Evolutionary conservation across 1,284 basidiomycete species (phyloP).

Genomic region (Neonothopanus nambi): DNA sequence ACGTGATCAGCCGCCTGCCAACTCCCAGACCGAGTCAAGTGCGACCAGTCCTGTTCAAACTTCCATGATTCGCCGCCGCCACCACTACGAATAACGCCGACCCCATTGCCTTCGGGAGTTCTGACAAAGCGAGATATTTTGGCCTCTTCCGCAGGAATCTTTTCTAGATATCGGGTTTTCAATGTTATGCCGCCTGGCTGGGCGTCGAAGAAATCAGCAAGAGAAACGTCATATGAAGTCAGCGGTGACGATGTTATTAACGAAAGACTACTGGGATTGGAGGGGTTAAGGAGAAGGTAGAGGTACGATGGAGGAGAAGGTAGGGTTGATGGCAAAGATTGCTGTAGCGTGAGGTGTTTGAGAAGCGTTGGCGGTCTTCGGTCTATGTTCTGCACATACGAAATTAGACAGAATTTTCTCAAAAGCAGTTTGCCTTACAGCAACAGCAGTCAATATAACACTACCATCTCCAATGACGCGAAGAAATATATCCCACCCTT

Average conservation of each 20-base stretch:
- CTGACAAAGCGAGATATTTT: conserved; percentile 63
- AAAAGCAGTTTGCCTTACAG: conserved; percentile 49
- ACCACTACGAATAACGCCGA: conserved; percentile 59
- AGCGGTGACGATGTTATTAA: conserved; percentile 64
- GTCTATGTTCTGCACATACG: conserved; percentile 72
- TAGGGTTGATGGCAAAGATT: conserved; percentile 52
- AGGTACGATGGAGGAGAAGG: conserved; percentile 48
- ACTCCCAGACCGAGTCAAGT: conserved; percentile 41
- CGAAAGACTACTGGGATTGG: conserved; percentile 45
- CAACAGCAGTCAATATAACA: conserved; percentile 69
- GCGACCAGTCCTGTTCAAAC: conserved; percentile 44
- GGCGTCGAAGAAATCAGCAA: conserved; percentile 61
- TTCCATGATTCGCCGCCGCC: conserved; percentile 64
- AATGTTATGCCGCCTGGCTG: conserved; percentile 49
- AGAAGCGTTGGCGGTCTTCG: conserved; percentile 86
- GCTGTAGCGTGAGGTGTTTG: conserved; percentile 71
- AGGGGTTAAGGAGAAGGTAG: conserved; percentile 50
- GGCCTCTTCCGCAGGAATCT: conserved; percentile 46
- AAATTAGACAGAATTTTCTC: background rate
- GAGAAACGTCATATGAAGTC: conserved; percentile 54
- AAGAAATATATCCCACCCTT: conserved; percentile 78
- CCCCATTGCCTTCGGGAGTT: conserved; percentile 73
- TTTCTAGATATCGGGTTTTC: conserved; percentile 37
- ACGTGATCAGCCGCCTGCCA: conserved; percentile 63
- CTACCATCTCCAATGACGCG: conserved; percentile 74